Evolutionary conservation across 2,329 filamentous ascomycete genomes (phyloP).

Genomic region (Colletotrichum sp.): DNA sequence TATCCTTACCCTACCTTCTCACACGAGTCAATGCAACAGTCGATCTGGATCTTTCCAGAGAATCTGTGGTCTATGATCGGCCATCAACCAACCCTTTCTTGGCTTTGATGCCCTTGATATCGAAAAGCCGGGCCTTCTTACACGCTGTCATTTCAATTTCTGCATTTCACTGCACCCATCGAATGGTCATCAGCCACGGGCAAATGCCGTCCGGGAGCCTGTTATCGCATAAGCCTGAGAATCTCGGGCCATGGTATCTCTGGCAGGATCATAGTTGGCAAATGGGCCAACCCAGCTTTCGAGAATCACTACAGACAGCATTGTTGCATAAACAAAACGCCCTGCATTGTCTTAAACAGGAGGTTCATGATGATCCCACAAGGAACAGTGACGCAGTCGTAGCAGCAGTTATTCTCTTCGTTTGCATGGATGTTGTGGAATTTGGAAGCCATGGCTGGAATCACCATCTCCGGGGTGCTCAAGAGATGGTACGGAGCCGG

Average conservation of each 20-base stretch:
- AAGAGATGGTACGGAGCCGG: background rate
- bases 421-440: constrained; percentile 16
- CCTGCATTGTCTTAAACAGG: background rate
- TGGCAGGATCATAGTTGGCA: background rate
- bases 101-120: constrained; percentile 11
- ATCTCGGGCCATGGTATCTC: background rate
- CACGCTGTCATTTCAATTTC: constrained; percentile 10
- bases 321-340: constrained; percentile 8
- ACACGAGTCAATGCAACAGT: background rate
- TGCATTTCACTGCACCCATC: constrained; percentile 13
- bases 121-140: background rate
- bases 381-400: constrained; percentile 4
- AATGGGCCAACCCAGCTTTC: background rate
- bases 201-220: background rate
- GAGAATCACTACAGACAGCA: background rate
- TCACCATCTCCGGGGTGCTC: constrained; percentile 4
- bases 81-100: constrained; percentile 11
- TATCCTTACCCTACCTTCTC: background rate
- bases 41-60: constrained; percentile 10
- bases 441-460: constrained; percentile 16
- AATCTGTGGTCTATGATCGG: constrained; percentile 13
- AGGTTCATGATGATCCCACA: background rate
- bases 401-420: constrained; percentile 8
- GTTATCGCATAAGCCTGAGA: too few relatives aligned
- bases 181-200: background rate